Base-by-base conservation (phyloP, 1,284 basidiomycete species). In the Trametes polyzona region DNA sequence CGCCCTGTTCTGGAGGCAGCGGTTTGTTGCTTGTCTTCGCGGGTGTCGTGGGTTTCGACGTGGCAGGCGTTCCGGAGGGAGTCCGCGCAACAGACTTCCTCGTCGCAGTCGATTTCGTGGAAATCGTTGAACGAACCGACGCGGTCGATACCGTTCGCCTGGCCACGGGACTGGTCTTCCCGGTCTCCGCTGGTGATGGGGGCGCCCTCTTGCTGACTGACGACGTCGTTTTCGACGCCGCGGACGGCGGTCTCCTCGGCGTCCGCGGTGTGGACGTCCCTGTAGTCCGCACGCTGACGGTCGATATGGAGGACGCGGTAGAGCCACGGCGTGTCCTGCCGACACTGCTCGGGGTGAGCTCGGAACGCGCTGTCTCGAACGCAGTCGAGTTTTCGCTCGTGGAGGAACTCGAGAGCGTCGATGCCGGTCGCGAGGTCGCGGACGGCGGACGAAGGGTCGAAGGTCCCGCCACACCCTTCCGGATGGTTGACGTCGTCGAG, bases 351-450 rank as follows among this genome's bases (percentile, higher is more conserved):
- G 74, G 69, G 0, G 73, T 71, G 21, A 72, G 55, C 29, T 82
- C 80, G 0, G 78, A 77, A 16, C 65, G 73, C 21, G 87, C 84
- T 0, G 84, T 88, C 54, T 81, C 82, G 69, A 84, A 89, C 1
- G 81, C 79, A 0, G 76, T 77, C 2, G 79, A 78, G 14, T 74
- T 78, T 2, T 83, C 81, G 42, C 78, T 84, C 4, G 76, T 75
- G 4, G 55, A 60, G 0, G 58, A 40, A 0, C 73, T 74, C n/a
- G 83, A 83, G 23, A 78, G 61, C 9, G 70, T 73, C 5, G 83
- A 83, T 2, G 66, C 71, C 5, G 81, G 78, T 19, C 81, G 75
- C 0, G 72, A 74, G 5, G 65, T 63, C 59, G 52, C 69, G 41
- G 73, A 78, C 12, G 71, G 57, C 4, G 67, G 64, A 9, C 68